Evolutionary conservation across 1,284 basidiomycete genomes (phyloP).

Genomic region (Ustilago xerochloae): DNA sequence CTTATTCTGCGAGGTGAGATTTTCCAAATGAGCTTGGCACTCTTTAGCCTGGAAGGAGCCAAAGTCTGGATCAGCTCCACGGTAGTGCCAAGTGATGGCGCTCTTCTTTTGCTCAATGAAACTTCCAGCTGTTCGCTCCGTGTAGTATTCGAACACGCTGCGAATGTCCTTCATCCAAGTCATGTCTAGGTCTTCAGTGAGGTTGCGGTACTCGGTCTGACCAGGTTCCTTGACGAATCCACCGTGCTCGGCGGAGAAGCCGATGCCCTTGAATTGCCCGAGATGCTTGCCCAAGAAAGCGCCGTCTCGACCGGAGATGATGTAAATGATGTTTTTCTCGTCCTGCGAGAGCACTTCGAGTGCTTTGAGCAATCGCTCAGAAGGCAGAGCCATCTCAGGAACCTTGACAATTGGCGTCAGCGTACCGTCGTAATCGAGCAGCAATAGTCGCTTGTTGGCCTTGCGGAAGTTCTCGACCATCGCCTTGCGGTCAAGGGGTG

Average conservation of each 20-base stretch:
- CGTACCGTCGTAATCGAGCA: slow-evolving; percentile 98
- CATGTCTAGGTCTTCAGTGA: slow-evolving; percentile 93
- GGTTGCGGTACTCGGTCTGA: slow-evolving; percentile 82
- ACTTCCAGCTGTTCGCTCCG: slow-evolving; percentile 91
- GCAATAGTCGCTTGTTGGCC: slow-evolving; percentile 85
- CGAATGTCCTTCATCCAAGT: slow-evolving; percentile 95
- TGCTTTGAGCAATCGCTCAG: slow-evolving; percentile 79
- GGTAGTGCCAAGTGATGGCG: slow-evolving; percentile 97
- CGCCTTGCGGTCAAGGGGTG: slow-evolving; percentile 78
- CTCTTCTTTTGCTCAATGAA: slow-evolving; percentile 97
- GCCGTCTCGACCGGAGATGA: slow-evolving; percentile 96
- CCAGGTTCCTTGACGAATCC: slow-evolving; percentile 84
- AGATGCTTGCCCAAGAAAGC: slow-evolving; percentile 91
- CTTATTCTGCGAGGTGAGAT: slow-evolving; percentile 71
- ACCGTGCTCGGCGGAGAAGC: slow-evolving; percentile 96
- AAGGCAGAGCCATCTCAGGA: slow-evolving; percentile 87
- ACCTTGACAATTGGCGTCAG: slow-evolving; percentile 96
- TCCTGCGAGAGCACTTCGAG: slow-evolving; percentile 80
- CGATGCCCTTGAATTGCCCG: slow-evolving; percentile 83
- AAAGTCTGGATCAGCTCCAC: slow-evolving; percentile 92
- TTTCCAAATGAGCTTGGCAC: slow-evolving; percentile 94
- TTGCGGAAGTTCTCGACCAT: slow-evolving; percentile 77
- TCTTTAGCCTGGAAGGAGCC: slow-evolving; percentile 77
- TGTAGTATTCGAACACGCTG: slow-evolving; percentile 96
- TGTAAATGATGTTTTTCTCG: slow-evolving; percentile 89